Conservation (phyloP, 768 basidiomycete species). For the Lactifluus echinatus region DNA sequence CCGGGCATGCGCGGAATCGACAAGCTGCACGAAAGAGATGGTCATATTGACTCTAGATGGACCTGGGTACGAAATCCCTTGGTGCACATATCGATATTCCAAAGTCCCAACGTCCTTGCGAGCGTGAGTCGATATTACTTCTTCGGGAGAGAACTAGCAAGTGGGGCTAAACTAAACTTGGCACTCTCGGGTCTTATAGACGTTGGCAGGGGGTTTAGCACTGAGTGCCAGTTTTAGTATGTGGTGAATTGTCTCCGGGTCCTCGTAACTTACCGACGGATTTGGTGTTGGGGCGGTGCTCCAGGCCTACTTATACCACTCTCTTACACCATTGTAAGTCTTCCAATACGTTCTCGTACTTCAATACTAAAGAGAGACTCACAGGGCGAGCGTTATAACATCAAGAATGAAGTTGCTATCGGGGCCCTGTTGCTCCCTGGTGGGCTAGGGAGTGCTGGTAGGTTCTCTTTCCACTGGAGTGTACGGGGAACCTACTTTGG, state of each 20-base stretch:
- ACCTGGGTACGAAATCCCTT: slow-evolving; percentile 52
- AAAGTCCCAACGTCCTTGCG: slow-evolving; percentile 50
- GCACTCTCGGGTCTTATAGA: too few species aligned
- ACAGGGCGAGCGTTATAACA: slow-evolving; percentile 49
- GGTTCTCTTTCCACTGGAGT: slow-evolving; percentile 21
- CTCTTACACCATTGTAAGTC: slow-evolving; percentile 55
- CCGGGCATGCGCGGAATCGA: slow-evolving; percentile 50
- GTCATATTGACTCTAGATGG: slow-evolving; percentile 19
- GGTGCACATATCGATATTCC: slow-evolving; percentile 38
- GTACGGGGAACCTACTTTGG: neutral
- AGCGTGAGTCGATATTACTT: slow-evolving; percentile 34
- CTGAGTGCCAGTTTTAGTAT: slow-evolving; percentile 28
- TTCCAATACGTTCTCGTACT: neutral
- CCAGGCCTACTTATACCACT: slow-evolving; percentile 47
- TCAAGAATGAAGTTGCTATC: slow-evolving; percentile 47
- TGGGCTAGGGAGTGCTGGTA: slow-evolving; percentile 53
- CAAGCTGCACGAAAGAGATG: slow-evolving; percentile 25
- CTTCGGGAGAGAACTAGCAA: too few species aligned
- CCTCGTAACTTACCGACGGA: neutral
- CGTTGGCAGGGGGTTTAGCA: slow-evolving; percentile 23
- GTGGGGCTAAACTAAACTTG: too few species aligned
- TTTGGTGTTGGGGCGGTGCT: neutral
- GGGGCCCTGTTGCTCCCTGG: slow-evolving; percentile 52
- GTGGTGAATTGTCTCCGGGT: slow-evolving; percentile 26
- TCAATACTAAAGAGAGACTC: neutral